Evolutionary conservation across 2,329 filamentous ascomycete genomes (phyloP), one percentile per base, ranked within the genome.

Genomic region (Colletotrichum lentis): DNA sequence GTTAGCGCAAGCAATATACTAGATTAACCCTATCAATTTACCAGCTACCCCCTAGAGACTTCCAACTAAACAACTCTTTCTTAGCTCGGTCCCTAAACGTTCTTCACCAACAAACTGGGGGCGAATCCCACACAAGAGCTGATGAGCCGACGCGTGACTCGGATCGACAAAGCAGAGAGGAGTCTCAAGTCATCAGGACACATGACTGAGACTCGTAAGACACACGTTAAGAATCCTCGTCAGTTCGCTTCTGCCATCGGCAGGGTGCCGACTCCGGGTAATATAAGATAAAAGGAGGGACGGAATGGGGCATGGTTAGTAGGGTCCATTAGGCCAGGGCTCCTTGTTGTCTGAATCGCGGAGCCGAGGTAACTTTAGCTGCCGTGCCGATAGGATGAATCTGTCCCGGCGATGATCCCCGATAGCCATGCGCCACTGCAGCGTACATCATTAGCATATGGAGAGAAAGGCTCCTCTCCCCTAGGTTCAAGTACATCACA

Each of bases 231-330:
- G n/a, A 27, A 35, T 27, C 35, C 22, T 5, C 41, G 20, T 7
- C 16, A 27, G 24, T 53, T 22, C 43, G 27, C 43, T 18, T 37
- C 55, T 55, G 62, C 20, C 27, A 18, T 37, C 55, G 66, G 66
- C 66, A 68, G 22, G 1, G 43, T 68, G 66, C 66, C 66, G 66
- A 61, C 37, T 37, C 44, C 39, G 37, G 20, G 31, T 18, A 37
- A 24, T 24, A 4, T 14, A 37, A 50, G 27, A 10, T 31, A 24
- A 20, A 37, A 11, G 50, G 43, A 47, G 37, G 22, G 16, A 24
- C 24, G 27, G 43, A n/a, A 50, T 53, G 41, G 39, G 44, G 10
- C 11, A 22, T 24, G 57, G 10, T 18, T 20, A 11, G 20, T n/a
- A 16, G 41, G 54, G 31, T 31, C 3, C n/a, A 49, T 16, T 46